Conservation (phyloP, 495 filamentous ascomycete genomes). For the Podospora sp. region DNA sequence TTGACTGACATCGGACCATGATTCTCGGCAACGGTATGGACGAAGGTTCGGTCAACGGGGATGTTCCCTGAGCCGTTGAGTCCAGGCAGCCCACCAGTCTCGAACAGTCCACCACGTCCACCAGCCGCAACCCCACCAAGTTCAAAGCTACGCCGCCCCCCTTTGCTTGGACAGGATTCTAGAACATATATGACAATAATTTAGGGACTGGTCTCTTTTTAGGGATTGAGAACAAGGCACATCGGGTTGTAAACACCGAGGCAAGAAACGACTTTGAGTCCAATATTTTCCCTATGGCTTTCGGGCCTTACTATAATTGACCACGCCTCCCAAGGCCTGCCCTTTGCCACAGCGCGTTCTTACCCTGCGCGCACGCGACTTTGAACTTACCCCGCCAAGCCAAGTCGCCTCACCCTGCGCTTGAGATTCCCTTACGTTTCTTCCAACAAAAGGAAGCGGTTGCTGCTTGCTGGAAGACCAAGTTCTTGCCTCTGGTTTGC, state of each 20-base stretch:
- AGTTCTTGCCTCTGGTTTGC: background rate
- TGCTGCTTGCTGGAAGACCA: background rate
- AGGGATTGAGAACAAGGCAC: background rate
- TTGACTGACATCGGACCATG: background rate
- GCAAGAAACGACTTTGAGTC: background rate
- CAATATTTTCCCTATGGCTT: background rate
- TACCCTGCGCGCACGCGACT: background rate
- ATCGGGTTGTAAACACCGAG: background rate
- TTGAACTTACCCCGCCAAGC: background rate
- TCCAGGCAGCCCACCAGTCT: background rate
- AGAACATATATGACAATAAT: conserved; percentile 1
- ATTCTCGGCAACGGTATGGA: background rate
- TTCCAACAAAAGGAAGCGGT: background rate
- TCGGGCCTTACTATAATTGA: background rate
- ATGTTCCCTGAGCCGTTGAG: background rate
- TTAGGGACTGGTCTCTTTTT: background rate
- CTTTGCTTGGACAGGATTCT: background rate
- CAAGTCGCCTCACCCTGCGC: background rate
- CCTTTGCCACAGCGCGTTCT: background rate
- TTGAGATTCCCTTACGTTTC: background rate
- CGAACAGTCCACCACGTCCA: background rate
- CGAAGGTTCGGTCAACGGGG: background rate
- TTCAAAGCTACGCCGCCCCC: background rate
- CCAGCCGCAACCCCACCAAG: background rate
- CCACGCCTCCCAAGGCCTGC: background rate